These are phyloP conservation scores for Curvularia sp. DNA, from an alignment of 2,329 filamentous ascomycete genomes.

Conservation along the genomic window DNA sequence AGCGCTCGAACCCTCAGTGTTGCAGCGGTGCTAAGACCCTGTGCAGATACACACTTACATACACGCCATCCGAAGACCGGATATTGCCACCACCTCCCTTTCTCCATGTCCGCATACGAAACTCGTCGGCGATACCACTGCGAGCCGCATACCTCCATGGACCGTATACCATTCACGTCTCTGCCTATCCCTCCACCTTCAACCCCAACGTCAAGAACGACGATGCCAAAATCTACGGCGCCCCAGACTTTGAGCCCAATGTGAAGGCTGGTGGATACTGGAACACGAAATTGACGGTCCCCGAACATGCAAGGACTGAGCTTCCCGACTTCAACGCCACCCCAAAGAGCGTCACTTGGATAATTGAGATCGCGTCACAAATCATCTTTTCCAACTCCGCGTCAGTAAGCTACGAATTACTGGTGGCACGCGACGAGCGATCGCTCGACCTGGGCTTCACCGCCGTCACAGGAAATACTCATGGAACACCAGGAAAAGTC, in stretches of 20 bases:
- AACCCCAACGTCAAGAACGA: conserved; percentile 81
- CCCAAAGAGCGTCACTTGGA: conserved; percentile 74
- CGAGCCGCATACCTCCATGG: conserved; percentile 96
- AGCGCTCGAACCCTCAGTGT: neutral
- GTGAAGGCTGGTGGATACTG: conserved; percentile 92
- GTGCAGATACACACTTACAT: conserved; percentile 78
- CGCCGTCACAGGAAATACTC: conserved; percentile 60
- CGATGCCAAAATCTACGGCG: conserved; percentile 72
- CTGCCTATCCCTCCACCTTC: conserved; percentile 83
- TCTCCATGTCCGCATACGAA: conserved; percentile 87
- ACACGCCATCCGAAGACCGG: conserved; percentile 85
- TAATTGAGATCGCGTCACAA: conserved; percentile 90
- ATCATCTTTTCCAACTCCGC: conserved; percentile 92
- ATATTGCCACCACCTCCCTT: conserved; percentile 84
- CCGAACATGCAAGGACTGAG: conserved; percentile 71
- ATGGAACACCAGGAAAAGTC: conserved; percentile 67
- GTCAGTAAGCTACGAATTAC: conserved; percentile 83
- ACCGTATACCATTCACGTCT: conserved; percentile 87
- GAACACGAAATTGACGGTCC: conserved; percentile 80
- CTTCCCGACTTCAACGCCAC: conserved; percentile 28
- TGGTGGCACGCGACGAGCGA: conserved; percentile 85
- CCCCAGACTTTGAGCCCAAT: conserved; percentile 93
- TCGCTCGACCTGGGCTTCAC: conserved; percentile 73
- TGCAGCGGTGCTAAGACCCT: conserved; percentile 6
- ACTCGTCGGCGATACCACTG: conserved; percentile 86